phyloP scores from a whole-genome alignment of 768 basidiomycete genomes.

The Leccinum uliginosum region DNA sequence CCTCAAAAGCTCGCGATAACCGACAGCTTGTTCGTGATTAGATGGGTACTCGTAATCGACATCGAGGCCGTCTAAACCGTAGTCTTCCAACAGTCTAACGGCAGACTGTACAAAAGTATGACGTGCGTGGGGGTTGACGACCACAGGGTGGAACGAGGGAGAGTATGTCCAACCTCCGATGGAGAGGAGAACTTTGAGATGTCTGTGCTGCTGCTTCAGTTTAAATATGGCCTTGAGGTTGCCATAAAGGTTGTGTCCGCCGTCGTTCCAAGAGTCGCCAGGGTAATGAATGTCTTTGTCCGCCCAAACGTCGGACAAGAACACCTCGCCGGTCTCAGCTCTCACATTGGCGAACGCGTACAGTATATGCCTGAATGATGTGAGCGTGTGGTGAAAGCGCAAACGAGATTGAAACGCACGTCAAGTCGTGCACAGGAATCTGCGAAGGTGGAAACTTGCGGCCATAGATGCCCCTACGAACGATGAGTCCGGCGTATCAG shows the following conservation, averaged over 20 bases:
- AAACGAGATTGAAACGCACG: conserved; percentile 44
- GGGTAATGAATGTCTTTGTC: conserved; percentile 97
- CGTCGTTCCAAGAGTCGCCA: conserved; percentile 92
- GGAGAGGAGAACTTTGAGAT: conserved; percentile 75
- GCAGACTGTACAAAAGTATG: conserved; percentile 78
- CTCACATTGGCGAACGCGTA: conserved; percentile 92
- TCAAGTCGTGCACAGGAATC: conserved; percentile 82
- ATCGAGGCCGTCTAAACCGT: conserved; percentile 89
- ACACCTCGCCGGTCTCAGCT: conserved; percentile 79
- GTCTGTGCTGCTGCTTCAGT: conserved; percentile 81
- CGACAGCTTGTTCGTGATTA: conserved; percentile 69
- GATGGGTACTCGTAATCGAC: conserved; percentile 92
- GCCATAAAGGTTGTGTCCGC: conserved; percentile 87
- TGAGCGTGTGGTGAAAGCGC: conserved; percentile 4
- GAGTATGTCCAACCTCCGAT: conserved; percentile 98
- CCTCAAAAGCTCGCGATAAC: conserved; percentile 77
- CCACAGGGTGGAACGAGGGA: conserved; percentile 78
- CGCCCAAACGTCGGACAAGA: conserved; percentile 88
- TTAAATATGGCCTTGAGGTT: conserved; percentile 93
- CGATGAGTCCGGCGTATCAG: conserved; percentile 5
- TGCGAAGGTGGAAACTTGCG: conserved; percentile 84
- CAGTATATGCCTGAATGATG: conserved; percentile 64
- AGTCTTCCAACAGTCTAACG: conserved; percentile 80
- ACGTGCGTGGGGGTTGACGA: conserved; percentile 58
- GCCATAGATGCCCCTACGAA: conserved; percentile 86